Percentiles rank a stretch among this genome's conserved stretches.
phyloP scores from a whole-genome alignment of 192 early-diverging fungal species.

The Thoreauomyces humboldtii region DNA sequence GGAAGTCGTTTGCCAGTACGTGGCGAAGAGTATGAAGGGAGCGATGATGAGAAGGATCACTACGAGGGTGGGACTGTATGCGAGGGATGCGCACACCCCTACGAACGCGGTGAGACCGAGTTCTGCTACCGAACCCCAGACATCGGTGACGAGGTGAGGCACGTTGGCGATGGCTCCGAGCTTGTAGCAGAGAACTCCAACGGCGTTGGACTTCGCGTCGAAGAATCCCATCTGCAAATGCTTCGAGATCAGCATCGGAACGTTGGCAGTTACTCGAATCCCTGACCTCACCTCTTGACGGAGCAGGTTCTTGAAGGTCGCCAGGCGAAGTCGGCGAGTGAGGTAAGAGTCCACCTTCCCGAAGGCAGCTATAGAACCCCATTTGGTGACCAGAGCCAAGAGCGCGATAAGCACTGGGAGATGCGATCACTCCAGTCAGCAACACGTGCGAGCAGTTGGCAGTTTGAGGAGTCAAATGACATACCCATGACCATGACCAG shows the following conservation, averaged over 20 bases:
- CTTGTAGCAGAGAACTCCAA: neutral
- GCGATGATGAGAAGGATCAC: slow-evolving; percentile 2
- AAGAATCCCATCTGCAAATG: slow-evolving; percentile 31
- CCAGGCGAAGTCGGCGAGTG: neutral
- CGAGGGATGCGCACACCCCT: no score
- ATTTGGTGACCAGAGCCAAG: neutral
- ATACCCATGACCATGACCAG: no score
- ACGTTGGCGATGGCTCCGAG: neutral
- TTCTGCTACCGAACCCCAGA: neutral
- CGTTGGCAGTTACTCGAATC: no score
- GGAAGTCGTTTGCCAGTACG: neutral
- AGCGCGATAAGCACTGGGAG: neutral
- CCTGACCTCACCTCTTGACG: slow-evolving; percentile 18
- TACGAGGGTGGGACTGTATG: no score
- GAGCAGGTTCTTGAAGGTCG: slow-evolving; percentile 9
- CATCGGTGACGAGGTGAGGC: neutral
- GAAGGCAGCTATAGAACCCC: slow-evolving; percentile 2
- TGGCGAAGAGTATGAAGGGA: slow-evolving; percentile 6
- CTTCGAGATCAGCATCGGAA: no score
- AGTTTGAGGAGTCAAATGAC: no score
- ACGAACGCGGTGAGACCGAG: neutral
- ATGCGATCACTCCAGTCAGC: no score
- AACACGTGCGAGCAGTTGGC: no score
- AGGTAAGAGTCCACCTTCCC: slow-evolving; percentile 1
- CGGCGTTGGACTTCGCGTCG: slow-evolving; percentile 8